Base-by-base conservation (phyloP, 306 rosid genomes). In the Macrotyloma uniflorum region DNA sequence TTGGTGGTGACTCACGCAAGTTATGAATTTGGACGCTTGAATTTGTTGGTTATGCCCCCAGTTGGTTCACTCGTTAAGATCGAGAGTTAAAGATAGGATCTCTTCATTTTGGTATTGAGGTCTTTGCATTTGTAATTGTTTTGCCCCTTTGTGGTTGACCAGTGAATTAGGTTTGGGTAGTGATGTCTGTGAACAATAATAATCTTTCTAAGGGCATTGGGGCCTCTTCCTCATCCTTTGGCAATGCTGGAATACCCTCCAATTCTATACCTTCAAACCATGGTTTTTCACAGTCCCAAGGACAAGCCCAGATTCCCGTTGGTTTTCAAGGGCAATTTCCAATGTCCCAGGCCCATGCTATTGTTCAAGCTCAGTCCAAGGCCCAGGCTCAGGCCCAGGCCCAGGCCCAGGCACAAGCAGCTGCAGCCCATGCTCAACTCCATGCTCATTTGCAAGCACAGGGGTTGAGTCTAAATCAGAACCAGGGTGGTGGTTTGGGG, bases 371-470 rank as follows among this genome's bases (percentile, higher is more conserved):
- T 10, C 97, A 93, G 81, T 84, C 92, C 7, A 90, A 96, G 78
- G 95, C 93, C 14, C 92, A 87, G 13, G 94, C 87, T 8, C 90
- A 88, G 8, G 94, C 93, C 5, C 94, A 91, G 35, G 98, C 82
- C 65, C 97, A 92, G 23, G 86, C 83, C 5, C 86, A 83, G 70
- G 95, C 86, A 40, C n/a, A n/a, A n/a, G 91, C 88, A 1, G 94
- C 88, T 13, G 90, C 85, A 2, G 94, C 88, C 57, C 97, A 92
- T 6, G 97, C 96, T 43, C 97, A 95, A 46, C 81, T 90, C 49
- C 99, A 96, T 74, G 99, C 99, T 70, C 98, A 95, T 72, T 86
- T 95, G 57, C 98, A 95, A 69, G 97, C 98, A 75, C 98, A 92
- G 72, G 97, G 93, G 3, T 72, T 94, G 87, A 69, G 88, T 59